Evolutionary conservation across 257 asterid genomes (phyloP), one percentile per base, ranked within the genome.

Genomic region (Cruciata laevipes): DNA sequence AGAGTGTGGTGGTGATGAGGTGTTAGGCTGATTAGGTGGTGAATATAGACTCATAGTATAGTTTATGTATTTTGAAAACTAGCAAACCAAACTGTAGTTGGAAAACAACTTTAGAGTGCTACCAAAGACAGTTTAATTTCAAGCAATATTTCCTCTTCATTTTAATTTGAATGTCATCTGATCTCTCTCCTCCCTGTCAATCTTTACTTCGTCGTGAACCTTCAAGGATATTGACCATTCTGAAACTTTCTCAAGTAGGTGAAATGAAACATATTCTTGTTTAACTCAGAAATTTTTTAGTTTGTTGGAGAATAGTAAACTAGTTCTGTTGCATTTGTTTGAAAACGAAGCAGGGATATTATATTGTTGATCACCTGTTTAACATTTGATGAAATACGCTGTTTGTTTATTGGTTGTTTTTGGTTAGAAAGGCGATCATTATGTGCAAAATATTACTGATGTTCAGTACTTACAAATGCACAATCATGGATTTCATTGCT

Each of bases 41-140:
- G 52, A 37, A 56, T 35, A 35, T 72, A 53, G 31, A 18, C 24
- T 20, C 13, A 10, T 56, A 23, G 31, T 56, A 20, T 11, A 58
- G 35, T 58, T 23, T 33, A 71, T 52, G 35, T n/a, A 25, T 47
- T 67, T 67, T 8, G n/a, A 32, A 20, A 0, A 57, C 7, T 13
- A 65, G 55, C 53, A 77, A 59, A 69, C 73, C 73, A 60, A 42
- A 60, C 67, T 40, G 67, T 58, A 51, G 79, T 71, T 78, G 70
- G 55, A 68, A 56, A 62, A 71, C 74, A 38, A 71, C 75, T 40
- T 68, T 78, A 71, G 83, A 75, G 82, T 77, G 80, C 74, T 77
- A 73, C 21, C 66, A 63, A 77, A 77, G 80, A 66, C 70, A 74
- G 57, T 68, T 16, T 24, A 74, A 62, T 68, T 16, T 24, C 3